Percentiles rank a stretch among this genome's conserved stretches.
phyloP scores from a whole-genome alignment of 164 flowering plant genomes.

The Buxus sempervirens region DNA sequence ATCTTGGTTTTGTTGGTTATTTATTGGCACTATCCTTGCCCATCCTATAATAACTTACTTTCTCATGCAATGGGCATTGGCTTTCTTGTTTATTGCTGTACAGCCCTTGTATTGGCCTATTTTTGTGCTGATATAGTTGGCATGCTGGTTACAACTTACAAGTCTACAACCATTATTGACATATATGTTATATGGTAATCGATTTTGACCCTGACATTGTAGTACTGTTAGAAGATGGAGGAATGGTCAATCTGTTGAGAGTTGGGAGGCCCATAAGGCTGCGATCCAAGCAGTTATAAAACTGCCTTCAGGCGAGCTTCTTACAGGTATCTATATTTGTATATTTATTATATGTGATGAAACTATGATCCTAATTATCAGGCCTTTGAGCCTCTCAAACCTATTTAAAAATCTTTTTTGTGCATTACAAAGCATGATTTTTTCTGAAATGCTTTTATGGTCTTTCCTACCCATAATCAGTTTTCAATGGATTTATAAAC shows the following conservation, averaged over 20 bases:
- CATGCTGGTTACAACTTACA: no score
- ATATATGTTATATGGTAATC: background rate
- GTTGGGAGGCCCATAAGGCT: conserved; percentile 83
- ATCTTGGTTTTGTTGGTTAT: conserved; percentile 1
- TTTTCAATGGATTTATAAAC: background rate
- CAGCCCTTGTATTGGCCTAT: background rate
- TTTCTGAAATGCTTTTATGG: background rate
- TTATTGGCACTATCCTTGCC: background rate
- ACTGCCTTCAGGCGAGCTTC: conserved; percentile 85
- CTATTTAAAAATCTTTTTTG: background rate
- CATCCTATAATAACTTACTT: background rate
- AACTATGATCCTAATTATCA: background rate
- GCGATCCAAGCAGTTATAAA: conserved; percentile 76
- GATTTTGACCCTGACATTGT: conserved; percentile 15
- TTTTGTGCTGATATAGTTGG: background rate
- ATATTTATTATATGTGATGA: background rate
- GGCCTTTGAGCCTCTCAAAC: background rate
- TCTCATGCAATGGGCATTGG: background rate
- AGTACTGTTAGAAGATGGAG: conserved; percentile 89
- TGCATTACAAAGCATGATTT: background rate
- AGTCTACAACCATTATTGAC: background rate
- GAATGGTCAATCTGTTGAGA: conserved; percentile 61
- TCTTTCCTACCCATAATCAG: background rate
- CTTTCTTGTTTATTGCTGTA: background rate
- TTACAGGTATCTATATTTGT: conserved; percentile 53